Base-by-base conservation (phyloP, 2,329 filamentous ascomycete genomes). In the Fusarium longipes region DNA sequence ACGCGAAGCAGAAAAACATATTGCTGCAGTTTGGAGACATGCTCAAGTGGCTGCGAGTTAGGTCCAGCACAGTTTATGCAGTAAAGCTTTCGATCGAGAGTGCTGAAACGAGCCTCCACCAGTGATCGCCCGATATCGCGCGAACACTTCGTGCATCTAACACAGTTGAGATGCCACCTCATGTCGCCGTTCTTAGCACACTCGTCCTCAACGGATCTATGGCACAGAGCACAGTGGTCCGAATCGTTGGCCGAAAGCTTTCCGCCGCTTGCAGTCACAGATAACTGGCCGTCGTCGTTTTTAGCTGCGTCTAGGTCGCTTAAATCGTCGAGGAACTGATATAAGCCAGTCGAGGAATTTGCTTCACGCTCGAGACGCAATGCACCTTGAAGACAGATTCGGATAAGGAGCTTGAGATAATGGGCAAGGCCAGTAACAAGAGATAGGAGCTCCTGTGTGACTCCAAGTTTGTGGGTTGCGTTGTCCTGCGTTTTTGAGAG, bases 401-500 rank as follows among this genome's bases (percentile, higher is more conserved):
- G 89, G 73, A 99, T 99, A 61, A 99, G 87, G 32, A 99, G 90
- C 79, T 99, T 99, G 53, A 99, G 87, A 76, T 99, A 99, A 79
- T 99, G 96, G 18, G 96, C 96, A 50, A 99, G 86, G 33, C 96
- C 95, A 36, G 96, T 99, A 52, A 99, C 96, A 9, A 99, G 86
- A 8, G 95, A 97, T n/a, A 99, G 82, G n/a, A 99, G 86, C 77
- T 99, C 96, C 77, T 99, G 96, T 10, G 96, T 99, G 30, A 99
- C 96, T 40, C 96, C 96, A 39, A 98, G 87, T 76, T 97, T 96
- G 58, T 93, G 87, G 35, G 92, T 89, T n/a, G 91, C 92, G 10
- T 90, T 93, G 74, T 97, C 94, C 76, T 98, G 95, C 2, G 94
- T 96, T 78, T 97, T 97, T 8, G 95, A 97, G 10, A 99, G 84